Percentiles rank a stretch among this genome's conserved stretches.
Conservation (phyloP, 768 basidiomycete genomes). For the Suillus plorans region DNA sequence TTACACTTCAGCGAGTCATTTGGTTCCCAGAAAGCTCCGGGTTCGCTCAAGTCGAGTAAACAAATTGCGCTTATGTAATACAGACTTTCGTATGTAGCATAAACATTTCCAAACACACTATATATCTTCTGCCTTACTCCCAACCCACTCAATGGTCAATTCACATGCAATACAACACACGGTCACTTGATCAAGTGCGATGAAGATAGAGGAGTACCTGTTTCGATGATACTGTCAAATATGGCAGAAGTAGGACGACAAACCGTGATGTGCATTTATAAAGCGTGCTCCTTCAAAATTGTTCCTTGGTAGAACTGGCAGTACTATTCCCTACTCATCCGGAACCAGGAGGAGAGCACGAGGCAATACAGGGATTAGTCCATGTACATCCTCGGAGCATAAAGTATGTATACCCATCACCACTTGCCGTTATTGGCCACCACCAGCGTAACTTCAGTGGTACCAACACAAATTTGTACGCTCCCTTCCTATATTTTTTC, state of each 20-base stretch:
- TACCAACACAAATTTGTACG: background rate
- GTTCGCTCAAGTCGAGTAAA: background rate
- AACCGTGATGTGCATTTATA: background rate
- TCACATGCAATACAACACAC: background rate
- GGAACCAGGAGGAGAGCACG: background rate
- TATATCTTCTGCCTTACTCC: background rate
- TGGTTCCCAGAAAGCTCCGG: too few relatives aligned
- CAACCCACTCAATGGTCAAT: background rate
- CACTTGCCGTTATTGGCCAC: background rate
- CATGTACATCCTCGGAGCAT: background rate
- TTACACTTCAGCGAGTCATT: too few relatives aligned
- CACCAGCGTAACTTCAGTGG: background rate
- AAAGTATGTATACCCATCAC: background rate
- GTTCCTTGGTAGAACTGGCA: background rate
- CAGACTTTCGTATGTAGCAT: background rate
- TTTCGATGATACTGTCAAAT: background rate
- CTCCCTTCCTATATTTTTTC: background rate
- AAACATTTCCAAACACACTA: background rate
- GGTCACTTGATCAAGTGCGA: background rate
- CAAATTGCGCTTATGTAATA: background rate
- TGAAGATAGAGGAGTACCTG: background rate
- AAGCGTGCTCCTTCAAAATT: background rate
- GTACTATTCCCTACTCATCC: background rate
- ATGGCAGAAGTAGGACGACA: background rate
- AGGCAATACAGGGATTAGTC: background rate